Evolutionary conservation across 305 asterid species (phyloP).

Genomic region (Euphrasia arctica): DNA sequence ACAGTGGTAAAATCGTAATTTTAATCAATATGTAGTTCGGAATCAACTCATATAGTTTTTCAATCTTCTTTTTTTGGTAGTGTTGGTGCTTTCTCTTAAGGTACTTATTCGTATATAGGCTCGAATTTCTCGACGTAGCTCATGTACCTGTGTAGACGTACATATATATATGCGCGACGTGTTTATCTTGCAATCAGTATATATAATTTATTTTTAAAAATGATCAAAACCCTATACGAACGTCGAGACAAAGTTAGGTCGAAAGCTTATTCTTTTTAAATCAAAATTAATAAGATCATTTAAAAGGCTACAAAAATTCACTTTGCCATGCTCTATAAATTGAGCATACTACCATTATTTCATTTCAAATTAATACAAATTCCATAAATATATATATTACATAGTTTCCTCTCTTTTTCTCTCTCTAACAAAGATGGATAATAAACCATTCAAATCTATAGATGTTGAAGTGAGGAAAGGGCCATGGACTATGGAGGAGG

Average conservation of each 20-base stretch:
- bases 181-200: no score
- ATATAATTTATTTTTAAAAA: no score
- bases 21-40: no score
- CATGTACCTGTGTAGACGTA: no score
- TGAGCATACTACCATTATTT: constrained; percentile 33
- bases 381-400: background rate
- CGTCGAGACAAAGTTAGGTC: constrained; percentile 41
- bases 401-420: background rate
- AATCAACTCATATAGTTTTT: no score
- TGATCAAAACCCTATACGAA: constrained; percentile 18
- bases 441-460: constrained; percentile 61
- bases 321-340: constrained; percentile 38
- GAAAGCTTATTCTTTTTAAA: constrained; percentile 31
- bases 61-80: no score
- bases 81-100: no score
- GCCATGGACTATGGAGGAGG: constrained; percentile 99
- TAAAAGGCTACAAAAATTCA: constrained; percentile 17
- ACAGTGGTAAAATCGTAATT: no score
- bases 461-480: constrained; percentile 93
- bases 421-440: constrained; percentile 48
- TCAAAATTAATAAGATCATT: constrained; percentile 28
- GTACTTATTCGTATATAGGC: no score
- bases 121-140: no score
- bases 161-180: no score
- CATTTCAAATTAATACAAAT: constrained; percentile 25